phyloP scores from a whole-genome alignment of 208 protist species.

The Trypanosoma scelopori region DNA sequence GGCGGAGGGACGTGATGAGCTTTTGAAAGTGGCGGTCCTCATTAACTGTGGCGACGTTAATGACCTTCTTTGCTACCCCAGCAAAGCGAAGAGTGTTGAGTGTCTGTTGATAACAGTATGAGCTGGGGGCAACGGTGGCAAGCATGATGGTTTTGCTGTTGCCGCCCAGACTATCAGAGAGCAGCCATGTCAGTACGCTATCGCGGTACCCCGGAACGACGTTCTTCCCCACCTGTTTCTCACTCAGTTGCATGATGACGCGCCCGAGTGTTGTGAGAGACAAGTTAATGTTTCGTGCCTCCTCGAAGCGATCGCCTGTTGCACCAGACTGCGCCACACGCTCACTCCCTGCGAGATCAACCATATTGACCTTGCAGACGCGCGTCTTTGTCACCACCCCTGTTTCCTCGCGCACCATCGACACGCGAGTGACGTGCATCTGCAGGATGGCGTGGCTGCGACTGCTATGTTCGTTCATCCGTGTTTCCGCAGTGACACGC shows the following conservation, averaged over 20 bases:
- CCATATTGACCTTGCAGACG: slow-evolving; percentile 89
- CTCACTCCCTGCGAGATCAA: slow-evolving; percentile 98
- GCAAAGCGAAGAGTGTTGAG: slow-evolving; percentile 89
- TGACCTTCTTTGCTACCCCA: slow-evolving; percentile 76
- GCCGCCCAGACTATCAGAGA: slow-evolving; percentile 80
- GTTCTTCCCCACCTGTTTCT: slow-evolving; percentile 64
- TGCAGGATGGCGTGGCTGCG: slow-evolving; percentile 96
- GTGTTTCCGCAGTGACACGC: slow-evolving; percentile 85
- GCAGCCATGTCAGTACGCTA: slow-evolving; percentile 87
- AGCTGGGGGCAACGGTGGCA: slow-evolving; percentile 77
- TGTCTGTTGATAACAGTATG: slow-evolving; percentile 84
- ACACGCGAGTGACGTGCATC: slow-evolving; percentile 83
- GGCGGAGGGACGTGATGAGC: slow-evolving; percentile 65
- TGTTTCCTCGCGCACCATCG: slow-evolving; percentile 38
- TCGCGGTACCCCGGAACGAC: slow-evolving; percentile 85
- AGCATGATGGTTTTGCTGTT: slow-evolving; percentile 92
- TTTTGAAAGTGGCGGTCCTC: slow-evolving; percentile 82
- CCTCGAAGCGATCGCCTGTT: slow-evolving; percentile 90
- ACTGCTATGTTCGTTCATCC: slow-evolving; percentile 95
- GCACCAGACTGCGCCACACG: slow-evolving; percentile 89
- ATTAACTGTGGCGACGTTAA: slow-evolving; percentile 86
- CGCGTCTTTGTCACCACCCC: slow-evolving; percentile 65
- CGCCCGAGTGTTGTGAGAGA: slow-evolving; percentile 92
- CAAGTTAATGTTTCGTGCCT: slow-evolving; percentile 97
- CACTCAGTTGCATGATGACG: slow-evolving; percentile 86